A percentile compares a stretch with the other conserved stretches of the same genome.
Evolutionary conservation across 176 grass and related monocot species (phyloP).

Genomic region (Aegilops bicornis): DNA sequence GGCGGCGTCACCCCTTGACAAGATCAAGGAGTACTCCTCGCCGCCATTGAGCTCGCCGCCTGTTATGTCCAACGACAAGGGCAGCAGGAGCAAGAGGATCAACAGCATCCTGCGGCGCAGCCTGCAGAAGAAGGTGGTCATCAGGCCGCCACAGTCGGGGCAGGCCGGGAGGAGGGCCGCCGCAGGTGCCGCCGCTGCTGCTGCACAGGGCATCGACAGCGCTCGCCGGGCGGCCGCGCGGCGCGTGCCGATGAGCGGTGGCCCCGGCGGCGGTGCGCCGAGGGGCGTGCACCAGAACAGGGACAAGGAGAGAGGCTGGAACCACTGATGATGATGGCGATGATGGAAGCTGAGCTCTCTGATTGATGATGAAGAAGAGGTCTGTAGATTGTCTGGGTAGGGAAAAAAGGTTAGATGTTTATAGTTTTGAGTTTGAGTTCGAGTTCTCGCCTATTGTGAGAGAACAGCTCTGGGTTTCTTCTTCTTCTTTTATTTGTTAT

Average conservation of each 20-base stretch:
- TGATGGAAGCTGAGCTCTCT: background rate
- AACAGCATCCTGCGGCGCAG: constrained; percentile 80
- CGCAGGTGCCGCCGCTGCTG: background rate
- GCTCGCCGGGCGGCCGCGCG: constrained; percentile 23
- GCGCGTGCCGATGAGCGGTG: constrained; percentile 28
- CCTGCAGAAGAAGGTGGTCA: constrained; percentile 95
- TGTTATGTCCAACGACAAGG: constrained; percentile 27
- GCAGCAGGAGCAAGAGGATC: constrained; percentile 57
- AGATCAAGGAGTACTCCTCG: constrained; percentile 33
- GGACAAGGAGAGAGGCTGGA: constrained; percentile 77
- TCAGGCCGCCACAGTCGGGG: constrained; percentile 36
- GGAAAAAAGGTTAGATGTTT: constrained; percentile 19
- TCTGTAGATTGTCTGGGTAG: constrained; percentile 15
- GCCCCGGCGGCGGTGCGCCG: background rate
- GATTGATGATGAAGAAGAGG: background rate
- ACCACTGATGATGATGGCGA: background rate
- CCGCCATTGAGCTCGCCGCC: constrained; percentile 28
- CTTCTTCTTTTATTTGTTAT: background rate
- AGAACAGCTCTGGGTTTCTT: constrained; percentile 23
- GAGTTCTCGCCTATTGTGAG: constrained; percentile 36
- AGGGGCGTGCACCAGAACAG: constrained; percentile 34
- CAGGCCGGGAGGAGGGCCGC: constrained; percentile 44
- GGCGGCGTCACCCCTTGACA: background rate
- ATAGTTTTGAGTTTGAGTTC: constrained; percentile 9
- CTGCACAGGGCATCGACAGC: constrained; percentile 25